Conservation (phyloP, 768 basidiomycete genomes). For the Russula ochroleuca region DNA sequence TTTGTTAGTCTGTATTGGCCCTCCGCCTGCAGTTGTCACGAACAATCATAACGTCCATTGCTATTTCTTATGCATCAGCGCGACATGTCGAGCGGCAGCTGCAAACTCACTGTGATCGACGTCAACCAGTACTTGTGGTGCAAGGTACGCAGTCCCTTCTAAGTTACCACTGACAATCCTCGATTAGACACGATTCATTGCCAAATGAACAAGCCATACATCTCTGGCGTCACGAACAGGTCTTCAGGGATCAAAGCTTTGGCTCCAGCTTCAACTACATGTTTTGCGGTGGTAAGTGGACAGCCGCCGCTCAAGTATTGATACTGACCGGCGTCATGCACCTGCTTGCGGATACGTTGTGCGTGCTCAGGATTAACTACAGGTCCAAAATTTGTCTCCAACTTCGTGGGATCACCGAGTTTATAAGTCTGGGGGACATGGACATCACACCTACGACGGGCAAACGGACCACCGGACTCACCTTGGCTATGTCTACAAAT, state of each 20-base stretch:
- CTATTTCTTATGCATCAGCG: constrained; percentile 37
- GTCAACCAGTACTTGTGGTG: constrained; percentile 84
- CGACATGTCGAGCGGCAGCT: constrained; percentile 2
- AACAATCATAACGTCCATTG: constrained; percentile 92
- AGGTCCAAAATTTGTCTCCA: constrained; percentile 80
- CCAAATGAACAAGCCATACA: constrained; percentile 42
- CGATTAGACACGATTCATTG: neutral
- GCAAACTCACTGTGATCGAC: constrained; percentile 75
- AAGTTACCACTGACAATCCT: constrained; percentile 1
- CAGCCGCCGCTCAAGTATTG: neutral
- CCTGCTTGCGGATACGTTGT: constrained; percentile 77
- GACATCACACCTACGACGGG: neutral
- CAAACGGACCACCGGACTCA: constrained; percentile 29
- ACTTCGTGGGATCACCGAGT: constrained; percentile 78
- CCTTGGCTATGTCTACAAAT: constrained; percentile 73
- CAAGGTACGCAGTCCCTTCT: constrained; percentile 74
- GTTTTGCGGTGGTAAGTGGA: neutral
- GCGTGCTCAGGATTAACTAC: constrained; percentile 90
- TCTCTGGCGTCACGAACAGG: constrained; percentile 61
- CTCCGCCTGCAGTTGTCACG: constrained; percentile 19
- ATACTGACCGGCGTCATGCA: constrained; percentile 70
- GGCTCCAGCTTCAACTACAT: constrained; percentile 70
- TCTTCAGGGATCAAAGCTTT: constrained; percentile 66
- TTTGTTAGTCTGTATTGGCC: neutral
- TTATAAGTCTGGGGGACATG: constrained; percentile 55